Evolutionary conservation across 768 basidiomycete species (phyloP), one percentile per base, ranked within the genome.

Genomic region (Phaffia australis): DNA sequence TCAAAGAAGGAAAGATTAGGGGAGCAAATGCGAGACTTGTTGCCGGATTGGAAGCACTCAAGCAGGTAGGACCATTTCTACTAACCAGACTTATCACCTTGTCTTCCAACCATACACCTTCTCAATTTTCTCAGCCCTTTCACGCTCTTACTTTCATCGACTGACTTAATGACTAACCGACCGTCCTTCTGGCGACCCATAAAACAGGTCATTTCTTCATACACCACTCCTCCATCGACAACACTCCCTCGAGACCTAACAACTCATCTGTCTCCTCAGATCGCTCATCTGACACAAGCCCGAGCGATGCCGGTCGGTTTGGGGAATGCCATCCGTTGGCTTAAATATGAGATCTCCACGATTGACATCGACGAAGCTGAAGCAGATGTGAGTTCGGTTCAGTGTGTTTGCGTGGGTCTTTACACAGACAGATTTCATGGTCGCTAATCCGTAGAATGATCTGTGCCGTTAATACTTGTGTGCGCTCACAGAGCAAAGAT

Each of bases 1-100:
- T 97, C 77, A 84, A 89, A 9, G 85, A 87, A 71, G 97, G 98
- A 79, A 86, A 85, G 75, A 87, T 98, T 70, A 85, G 86, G 58
- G 95, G 95, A 9, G 88, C 92, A 18, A 98, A 99, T 76, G 94
- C 95, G 7, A 81, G 95, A 68, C 93, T 91, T 72, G 93, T 97
- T 55, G 91, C 90, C 5, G 90, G 89, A 70, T 79, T 98, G 70
- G 84, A 83, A 48, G 87, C 88, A 8, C 93, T 99, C 79, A 91
- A 94, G 78, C 86, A 85, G 61, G 94, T 95, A 6, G 72, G 76
- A 49, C 61, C 73, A 42, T 85, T 75, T 30, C 68, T 42, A 32
- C 18, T 47, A 16, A 18, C 62, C 23, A 52, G 67, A 48, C 60
- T 65, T 58, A 72, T 30, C 64, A 67, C 56, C 69, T 71, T 54